Base-by-base conservation (phyloP, 192 early-diverging fungal genomes). In the Linnemannia elongata region DNA sequence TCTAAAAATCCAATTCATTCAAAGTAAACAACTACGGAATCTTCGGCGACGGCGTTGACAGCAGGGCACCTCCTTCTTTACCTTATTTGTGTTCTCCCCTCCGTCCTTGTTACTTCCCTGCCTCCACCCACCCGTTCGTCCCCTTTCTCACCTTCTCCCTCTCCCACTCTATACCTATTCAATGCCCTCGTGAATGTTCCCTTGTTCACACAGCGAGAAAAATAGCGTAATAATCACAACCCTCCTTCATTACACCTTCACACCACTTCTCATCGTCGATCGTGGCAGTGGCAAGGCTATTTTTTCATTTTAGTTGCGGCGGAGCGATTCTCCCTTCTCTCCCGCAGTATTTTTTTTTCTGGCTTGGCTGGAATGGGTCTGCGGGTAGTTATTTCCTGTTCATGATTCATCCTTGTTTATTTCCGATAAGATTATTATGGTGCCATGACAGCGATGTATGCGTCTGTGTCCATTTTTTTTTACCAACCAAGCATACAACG, bases 331-430 rank as follows among this genome's bases (percentile, higher is more conserved):
- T 4, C 49, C 44, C 3, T 52, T 20, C 49, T 52, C 49, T 52
- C 49, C 49, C 49, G 49, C 49, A 66, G 60, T 12, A 15, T 12
- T 2, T 33, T 66, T 2, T 66, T 66, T 13, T 66, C 24, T 13
- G 60, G 49, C 5, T 52, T 52, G 49, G 15, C 49, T 30, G n/a
- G 60, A 8, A 57, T 27, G 30, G 60, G 30, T 30, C 55, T 27
- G 55, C 55, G 60, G 60, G 60, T 0, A 66, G 60, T 66, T 66
- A 66, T 66, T 66, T 66, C 60, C 60, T n/a, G 60, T 66, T 30
- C n/a, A 66, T 66, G 60, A 66, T 66, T 66, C 60, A 66, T 66
- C 35, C 60, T 66, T 66, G 60, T 66, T 66, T 66, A 66, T 66
- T 66, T 30, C 60, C 1, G 60, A 66, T 66, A 66, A 66, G 30